A percentile compares a stretch with the other conserved stretches of the same genome.
Conservation (phyloP, 495 filamentous ascomycete species). For the Aspergillus cristatus region DNA sequence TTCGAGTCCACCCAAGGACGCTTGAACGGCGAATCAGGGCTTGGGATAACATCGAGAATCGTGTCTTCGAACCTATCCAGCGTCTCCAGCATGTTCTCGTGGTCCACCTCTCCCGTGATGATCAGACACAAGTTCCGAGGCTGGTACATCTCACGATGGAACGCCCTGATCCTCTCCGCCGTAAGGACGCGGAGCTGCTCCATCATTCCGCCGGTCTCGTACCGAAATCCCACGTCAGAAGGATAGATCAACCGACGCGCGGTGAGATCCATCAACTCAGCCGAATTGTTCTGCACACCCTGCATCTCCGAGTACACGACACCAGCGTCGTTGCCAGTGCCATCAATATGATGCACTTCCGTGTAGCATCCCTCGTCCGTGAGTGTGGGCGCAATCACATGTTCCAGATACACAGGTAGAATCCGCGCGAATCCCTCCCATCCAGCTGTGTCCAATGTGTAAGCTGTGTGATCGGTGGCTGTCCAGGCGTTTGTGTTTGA, state of each 20-base stretch:
- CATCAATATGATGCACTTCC: constrained; percentile 93
- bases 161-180: constrained; percentile 79
- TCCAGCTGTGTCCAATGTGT: constrained; percentile 86
- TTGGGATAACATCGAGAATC: constrained; percentile 72
- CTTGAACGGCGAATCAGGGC: constrained; percentile 64
- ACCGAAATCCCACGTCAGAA: constrained; percentile 81
- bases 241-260: constrained; percentile 76
- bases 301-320: constrained; percentile 99
- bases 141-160: constrained; percentile 97
- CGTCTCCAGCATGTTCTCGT: constrained; percentile 66
- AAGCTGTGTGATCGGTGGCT: constrained; percentile 86
- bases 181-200: constrained; percentile 77
- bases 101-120: constrained; percentile 82
- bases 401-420: constrained; percentile 90
- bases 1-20: constrained; percentile 86
- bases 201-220: constrained; percentile 97
- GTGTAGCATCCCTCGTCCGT: constrained; percentile 91
- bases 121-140: constrained; percentile 90
- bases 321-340: constrained; percentile 86
- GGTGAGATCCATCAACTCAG: constrained; percentile 75
- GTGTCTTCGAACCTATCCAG: constrained; percentile 83
- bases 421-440: constrained; percentile 96
- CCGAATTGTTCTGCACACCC: constrained; percentile 73
- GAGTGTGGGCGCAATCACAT: constrained; percentile 81
- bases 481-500: constrained; percentile 96